phyloP scores from a whole-genome alignment of 2,329 filamentous ascomycete genomes.

The Pleurostoma richardsiae region DNA sequence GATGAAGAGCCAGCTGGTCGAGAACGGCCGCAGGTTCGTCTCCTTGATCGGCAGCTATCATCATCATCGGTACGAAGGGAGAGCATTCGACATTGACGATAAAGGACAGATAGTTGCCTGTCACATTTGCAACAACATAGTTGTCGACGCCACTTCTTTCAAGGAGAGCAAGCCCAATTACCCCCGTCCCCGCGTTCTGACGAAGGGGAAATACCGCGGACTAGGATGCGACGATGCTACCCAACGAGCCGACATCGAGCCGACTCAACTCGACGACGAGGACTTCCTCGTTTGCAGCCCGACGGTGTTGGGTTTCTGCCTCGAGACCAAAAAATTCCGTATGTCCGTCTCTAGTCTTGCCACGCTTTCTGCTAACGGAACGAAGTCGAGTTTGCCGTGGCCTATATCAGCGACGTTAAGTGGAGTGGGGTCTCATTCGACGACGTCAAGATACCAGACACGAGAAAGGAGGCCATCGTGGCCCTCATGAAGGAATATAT shows the following conservation, averaged over 20 bases:
- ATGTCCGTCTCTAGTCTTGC: conserved; percentile 3
- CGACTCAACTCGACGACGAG: conserved; percentile 11
- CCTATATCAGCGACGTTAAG: conserved; percentile 12
- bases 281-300: conserved; percentile 14
- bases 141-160: conserved; percentile 17
- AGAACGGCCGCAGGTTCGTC: conserved; percentile 20
- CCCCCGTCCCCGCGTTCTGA: not conserved
- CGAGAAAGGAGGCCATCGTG: not conserved
- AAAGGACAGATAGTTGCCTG: conserved; percentile 12
- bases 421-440: conserved; percentile 11
- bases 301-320: conserved; percentile 13
- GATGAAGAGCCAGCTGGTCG: conserved; percentile 12
- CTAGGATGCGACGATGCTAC: not conserved
- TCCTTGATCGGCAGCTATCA: conserved; percentile 17
- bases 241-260: not conserved
- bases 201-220: not conserved
- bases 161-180: not conserved
- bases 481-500: not conserved
- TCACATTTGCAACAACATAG: conserved; percentile 16
- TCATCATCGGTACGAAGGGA: conserved; percentile 22
- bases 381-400: conserved; percentile 14
- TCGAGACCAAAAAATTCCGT: conserved; percentile 15
- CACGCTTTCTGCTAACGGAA: conserved; percentile 7
- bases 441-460: conserved; percentile 13
- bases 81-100: conserved; percentile 21